Conservation (phyloP, 768 basidiomycete species). For the Boletus fagicola region DNA sequence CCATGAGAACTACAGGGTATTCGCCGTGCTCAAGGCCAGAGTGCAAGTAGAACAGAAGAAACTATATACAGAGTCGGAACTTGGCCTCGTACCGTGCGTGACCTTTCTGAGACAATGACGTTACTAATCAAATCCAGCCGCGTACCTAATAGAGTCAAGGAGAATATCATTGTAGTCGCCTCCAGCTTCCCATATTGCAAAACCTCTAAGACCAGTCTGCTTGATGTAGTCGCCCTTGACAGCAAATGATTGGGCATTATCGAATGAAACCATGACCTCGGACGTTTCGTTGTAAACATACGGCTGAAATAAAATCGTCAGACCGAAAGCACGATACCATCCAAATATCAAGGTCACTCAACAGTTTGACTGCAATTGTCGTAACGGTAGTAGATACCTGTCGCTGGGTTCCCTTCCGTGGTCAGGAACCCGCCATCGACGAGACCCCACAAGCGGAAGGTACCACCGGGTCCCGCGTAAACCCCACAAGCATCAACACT, state of each 20-base stretch:
- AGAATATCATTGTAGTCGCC: constrained; percentile 63
- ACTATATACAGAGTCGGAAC: neutral
- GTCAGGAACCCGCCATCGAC: constrained; percentile 55
- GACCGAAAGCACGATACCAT: neutral
- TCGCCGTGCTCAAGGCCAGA: neutral
- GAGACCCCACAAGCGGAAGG: constrained; percentile 61
- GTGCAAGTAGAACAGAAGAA: neutral
- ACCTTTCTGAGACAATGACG: neutral
- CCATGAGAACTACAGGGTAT: constrained; percentile 7
- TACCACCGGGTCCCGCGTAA: constrained; percentile 45
- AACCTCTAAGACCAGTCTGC: constrained; percentile 52
- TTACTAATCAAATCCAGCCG: constrained; percentile 4
- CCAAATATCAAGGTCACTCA: constrained; percentile 22
- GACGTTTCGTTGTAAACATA: constrained; percentile 60
- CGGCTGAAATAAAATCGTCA: constrained; percentile 44
- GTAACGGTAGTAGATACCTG: constrained; percentile 55
- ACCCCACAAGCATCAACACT: constrained; percentile 57
- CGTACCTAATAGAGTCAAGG: constrained; percentile 50
- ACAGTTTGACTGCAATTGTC: constrained; percentile 75
- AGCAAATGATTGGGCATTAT: constrained; percentile 56
- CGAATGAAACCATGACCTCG: constrained; percentile 63
- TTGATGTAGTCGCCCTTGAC: constrained; percentile 64
- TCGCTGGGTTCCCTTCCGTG: constrained; percentile 22
- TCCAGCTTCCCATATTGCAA: constrained; percentile 71
- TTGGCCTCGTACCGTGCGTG: neutral